These are phyloP conservation scores for Daldinia bambusicola DNA, from an alignment of 495 filamentous ascomycete species.

Conservation along the genomic window DNA sequence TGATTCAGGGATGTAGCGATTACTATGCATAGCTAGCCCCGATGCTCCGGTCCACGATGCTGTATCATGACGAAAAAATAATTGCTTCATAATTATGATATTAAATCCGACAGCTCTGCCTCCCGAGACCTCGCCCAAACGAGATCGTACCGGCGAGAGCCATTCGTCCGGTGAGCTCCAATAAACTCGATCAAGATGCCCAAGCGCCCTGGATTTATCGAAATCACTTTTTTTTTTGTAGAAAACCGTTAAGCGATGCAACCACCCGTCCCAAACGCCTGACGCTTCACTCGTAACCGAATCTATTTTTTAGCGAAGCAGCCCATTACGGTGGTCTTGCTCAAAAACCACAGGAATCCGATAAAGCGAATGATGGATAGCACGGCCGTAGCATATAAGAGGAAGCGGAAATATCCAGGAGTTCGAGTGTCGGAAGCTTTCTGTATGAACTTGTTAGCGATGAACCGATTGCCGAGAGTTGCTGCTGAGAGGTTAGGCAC, in stretches of 20 bases:
- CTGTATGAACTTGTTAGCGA: neutral
- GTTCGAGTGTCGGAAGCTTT: conserved; percentile 67
- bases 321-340: neutral
- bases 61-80: neutral
- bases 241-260: neutral
- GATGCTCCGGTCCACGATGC: neutral
- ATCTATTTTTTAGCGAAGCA: neutral
- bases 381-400: conserved; percentile 87
- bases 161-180: neutral
- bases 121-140: too few species aligned
- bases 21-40: too few species aligned
- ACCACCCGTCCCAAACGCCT: neutral
- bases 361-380: conserved; percentile 87
- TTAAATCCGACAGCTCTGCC: too few species aligned
- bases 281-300: neutral
- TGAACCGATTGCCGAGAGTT: neutral
- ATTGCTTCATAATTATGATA: too few species aligned
- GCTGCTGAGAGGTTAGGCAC: conserved; percentile 52
- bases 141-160: too few species aligned
- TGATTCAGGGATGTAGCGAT: too few species aligned
- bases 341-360: conserved; percentile 91
- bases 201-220: neutral
- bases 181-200: neutral
- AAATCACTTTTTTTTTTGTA: neutral
- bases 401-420: conserved; percentile 87